Conservation (phyloP, 169 alveolate genomes). For the Cryptosporidium canis region DNA sequence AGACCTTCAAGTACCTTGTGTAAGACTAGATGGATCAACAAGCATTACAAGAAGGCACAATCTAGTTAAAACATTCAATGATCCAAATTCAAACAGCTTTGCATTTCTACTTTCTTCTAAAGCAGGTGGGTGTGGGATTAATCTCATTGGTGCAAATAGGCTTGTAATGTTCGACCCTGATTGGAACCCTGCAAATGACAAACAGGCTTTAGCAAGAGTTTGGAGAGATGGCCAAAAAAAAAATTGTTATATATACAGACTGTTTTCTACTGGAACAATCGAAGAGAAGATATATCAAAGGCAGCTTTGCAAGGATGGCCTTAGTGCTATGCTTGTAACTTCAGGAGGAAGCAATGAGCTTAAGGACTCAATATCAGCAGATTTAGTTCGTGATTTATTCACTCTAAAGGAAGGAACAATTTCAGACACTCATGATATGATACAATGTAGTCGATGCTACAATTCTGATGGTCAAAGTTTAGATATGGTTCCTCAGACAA, state of each 20-base stretch:
- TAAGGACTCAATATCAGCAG: constrained; percentile 80
- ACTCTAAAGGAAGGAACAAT: constrained; percentile 78
- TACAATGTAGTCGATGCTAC: constrained; percentile 81
- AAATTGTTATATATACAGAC: constrained; percentile 93
- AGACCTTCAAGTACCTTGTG: constrained; percentile 84
- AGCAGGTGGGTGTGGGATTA: constrained; percentile 99
- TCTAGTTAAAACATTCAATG: constrained; percentile 87
- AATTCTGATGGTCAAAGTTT: background rate
- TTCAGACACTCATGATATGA: constrained; percentile 85
- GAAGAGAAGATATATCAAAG: constrained; percentile 96
- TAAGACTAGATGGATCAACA: constrained; percentile 91
- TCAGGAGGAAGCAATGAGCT: constrained; percentile 80
- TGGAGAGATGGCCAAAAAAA: constrained; percentile 98
- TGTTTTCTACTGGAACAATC: constrained; percentile 96
- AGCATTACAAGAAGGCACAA: constrained; percentile 86
- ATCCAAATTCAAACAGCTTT: constrained; percentile 85
- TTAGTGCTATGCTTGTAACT: constrained; percentile 88
- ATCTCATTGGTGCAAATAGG: constrained; percentile 96
- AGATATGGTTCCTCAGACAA: constrained; percentile 55
- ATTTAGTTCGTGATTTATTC: constrained; percentile 81
- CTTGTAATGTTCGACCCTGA: constrained; percentile 97
- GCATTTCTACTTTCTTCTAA: constrained; percentile 94
- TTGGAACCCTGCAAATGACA: constrained; percentile 99
- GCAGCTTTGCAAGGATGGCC: constrained; percentile 82
- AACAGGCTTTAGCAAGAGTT: constrained; percentile 95